Evolutionary conservation across 2,329 filamentous ascomycete species (phyloP).

Genomic region (Pezicula neosporulosa): DNA sequence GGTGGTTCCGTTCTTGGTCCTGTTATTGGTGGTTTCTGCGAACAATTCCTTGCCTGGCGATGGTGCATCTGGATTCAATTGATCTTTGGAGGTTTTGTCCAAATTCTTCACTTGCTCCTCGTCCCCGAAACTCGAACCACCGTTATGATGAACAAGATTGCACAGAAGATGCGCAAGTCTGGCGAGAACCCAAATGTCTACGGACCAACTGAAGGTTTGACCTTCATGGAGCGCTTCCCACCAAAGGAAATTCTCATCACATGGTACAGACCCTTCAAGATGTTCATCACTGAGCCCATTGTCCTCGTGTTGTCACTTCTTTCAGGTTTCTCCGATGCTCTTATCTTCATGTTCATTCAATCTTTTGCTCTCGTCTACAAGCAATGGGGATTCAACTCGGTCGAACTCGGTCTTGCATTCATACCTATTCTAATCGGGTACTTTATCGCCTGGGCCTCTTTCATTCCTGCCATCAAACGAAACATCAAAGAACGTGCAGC

Average conservation of each 20-base stretch:
- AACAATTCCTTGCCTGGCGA: constrained; percentile 64
- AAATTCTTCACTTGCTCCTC: constrained; percentile 61
- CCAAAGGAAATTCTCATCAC: constrained; percentile 51
- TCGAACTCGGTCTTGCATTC: constrained; percentile 57
- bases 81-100: constrained; percentile 70
- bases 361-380: constrained; percentile 65
- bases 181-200: constrained; percentile 55
- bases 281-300: constrained; percentile 74
- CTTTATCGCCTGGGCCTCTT: constrained; percentile 55
- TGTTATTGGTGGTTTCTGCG: constrained; percentile 72
- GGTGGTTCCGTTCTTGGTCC: constrained; percentile 74
- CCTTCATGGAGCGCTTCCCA: constrained; percentile 56
- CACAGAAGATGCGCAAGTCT: constrained; percentile 66
- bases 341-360: constrained; percentile 77
- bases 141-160: constrained; percentile 75
- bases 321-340: constrained; percentile 68
- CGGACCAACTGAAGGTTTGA: constrained; percentile 68
- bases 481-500: constrained; percentile 48
- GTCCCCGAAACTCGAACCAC: constrained; percentile 78
- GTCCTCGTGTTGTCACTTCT: constrained; percentile 68
- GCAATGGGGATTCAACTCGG: constrained; percentile 60
- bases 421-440: constrained; percentile 67
- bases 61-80: constrained; percentile 86
- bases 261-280: constrained; percentile 64
- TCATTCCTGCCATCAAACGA: constrained; percentile 53